Percentiles rank a stretch among this genome's conserved stretches.
phyloP scores from a whole-genome alignment of 139 green algal genomes.

The Closterium sp. region DNA sequence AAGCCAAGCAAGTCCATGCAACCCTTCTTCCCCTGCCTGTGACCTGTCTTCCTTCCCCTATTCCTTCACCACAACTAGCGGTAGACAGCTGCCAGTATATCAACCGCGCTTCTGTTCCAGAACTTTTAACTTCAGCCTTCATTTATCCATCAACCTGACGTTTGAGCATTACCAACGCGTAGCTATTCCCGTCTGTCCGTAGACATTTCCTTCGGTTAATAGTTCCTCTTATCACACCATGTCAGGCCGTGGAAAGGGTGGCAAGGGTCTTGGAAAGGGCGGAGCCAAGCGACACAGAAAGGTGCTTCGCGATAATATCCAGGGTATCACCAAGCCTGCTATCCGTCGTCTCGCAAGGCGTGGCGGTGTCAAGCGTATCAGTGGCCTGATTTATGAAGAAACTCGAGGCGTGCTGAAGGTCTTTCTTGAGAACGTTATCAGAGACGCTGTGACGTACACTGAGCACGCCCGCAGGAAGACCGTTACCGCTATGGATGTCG shows the following conservation, averaged over 20 bases:
- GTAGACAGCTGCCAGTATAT: too few species aligned
- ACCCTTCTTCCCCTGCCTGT: too few species aligned
- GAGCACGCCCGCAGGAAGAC: slow-evolving; percentile 96
- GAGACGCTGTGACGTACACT: slow-evolving; percentile 95
- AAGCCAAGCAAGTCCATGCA: too few species aligned
- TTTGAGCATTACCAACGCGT: background rate
- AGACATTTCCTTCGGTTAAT: background rate
- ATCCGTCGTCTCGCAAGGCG: slow-evolving; percentile 81
- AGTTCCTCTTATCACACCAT: slow-evolving; percentile 28
- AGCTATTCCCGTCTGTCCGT: background rate
- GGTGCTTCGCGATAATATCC: slow-evolving; percentile 86
- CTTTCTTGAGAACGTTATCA: slow-evolving; percentile 64
- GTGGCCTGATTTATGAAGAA: slow-evolving; percentile 89
- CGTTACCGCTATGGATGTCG: slow-evolving; percentile 92
- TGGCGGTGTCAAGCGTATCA: slow-evolving; percentile 79
- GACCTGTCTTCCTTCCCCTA: too few species aligned
- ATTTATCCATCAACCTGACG: too few species aligned
- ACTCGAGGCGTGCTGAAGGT: slow-evolving; percentile 71
- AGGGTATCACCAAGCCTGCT: slow-evolving; percentile 91
- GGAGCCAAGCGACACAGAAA: slow-evolving; percentile 68
- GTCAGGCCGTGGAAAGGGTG: slow-evolving; percentile 63
- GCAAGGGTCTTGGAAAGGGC: slow-evolving; percentile 66
- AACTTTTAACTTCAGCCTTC: too few species aligned
- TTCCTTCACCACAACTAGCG: too few species aligned
- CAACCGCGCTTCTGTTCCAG: too few species aligned